Base-by-base conservation (phyloP, 1,284 basidiomycete species). In the Anthracocystis panici-leucophaei region DNA sequence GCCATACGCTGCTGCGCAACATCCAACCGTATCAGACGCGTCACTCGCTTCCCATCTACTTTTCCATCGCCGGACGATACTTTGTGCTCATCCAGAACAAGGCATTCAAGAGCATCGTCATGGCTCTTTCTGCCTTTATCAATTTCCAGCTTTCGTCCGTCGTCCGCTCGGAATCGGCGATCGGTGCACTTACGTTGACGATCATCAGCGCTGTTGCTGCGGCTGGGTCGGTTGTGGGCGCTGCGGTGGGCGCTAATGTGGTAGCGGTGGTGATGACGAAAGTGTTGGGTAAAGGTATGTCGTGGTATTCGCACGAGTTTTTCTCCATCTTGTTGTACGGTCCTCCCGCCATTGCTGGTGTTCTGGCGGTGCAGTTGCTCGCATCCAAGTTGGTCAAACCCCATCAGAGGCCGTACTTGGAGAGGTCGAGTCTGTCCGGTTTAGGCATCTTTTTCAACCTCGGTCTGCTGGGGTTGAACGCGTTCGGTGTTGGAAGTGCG, bases 271-370 rank as follows among this genome's bases (percentile, higher is more conserved):
- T 92, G 21, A 92, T 97, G 90, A 85, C 87, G 16, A 83, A 85
- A 18, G 88, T 90, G 0, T 84, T 94, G n/a, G 88, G 89, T 11
- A 91, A 90, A 83, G 88, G 84, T 66, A 84, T 85, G 66, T 83
- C 80, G 42, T 87, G 86, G 85, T 87, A 80, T 54, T 88, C 89
- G 12, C 89, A 89, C 65, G 93, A 94, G 75, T 89, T 90, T 71
- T 89, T 91, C 5, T 90, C 91, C 10, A 78, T 95, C 5, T 80
- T 89, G 12, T 86, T 97, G n/a, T 97, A 94, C 82, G 91, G 88
- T 2, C 93, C 94, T 27, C 89, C 92, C 0, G 90, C 78, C 16
- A 16, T 84, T 8, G 77, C 89, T 7, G 89, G 89, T 0, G 85
- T 91, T 7, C 89, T 92, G 77, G 87, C 88, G 14, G 89, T 90